phyloP scores from a whole-genome alignment of 768 basidiomycete genomes.

The Trametes villosa region DNA sequence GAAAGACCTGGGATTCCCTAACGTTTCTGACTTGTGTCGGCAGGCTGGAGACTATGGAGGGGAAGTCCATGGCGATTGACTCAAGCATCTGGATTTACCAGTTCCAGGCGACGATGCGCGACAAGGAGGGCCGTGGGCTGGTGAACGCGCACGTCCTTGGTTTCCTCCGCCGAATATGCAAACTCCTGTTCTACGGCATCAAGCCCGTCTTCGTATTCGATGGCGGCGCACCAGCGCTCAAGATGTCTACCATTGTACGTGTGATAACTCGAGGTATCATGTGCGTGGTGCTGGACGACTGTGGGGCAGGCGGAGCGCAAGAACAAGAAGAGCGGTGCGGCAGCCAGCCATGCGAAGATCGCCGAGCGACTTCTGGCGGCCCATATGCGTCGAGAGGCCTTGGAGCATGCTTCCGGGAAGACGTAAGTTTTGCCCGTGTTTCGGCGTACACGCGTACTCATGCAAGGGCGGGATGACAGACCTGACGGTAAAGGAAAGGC shows the following conservation, averaged over 20 bases:
- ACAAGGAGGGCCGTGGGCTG: conserved; percentile 90
- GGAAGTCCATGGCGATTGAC: conserved; percentile 96
- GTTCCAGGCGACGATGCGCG: conserved; percentile 99
- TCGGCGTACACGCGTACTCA: neutral
- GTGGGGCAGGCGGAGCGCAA: conserved; percentile 74
- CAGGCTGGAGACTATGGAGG: conserved; percentile 93
- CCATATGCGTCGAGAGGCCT: conserved; percentile 87
- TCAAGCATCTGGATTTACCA: conserved; percentile 99
- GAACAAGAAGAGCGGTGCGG: conserved; percentile 91
- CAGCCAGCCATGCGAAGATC: conserved; percentile 79
- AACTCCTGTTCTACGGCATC: conserved; percentile 95
- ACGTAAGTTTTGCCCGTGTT: conserved; percentile 40
- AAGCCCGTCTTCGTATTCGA: conserved; percentile 99
- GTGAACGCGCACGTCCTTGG: conserved; percentile 95
- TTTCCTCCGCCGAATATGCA: conserved; percentile 87
- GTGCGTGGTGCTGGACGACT: neutral
- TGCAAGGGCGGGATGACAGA: neutral
- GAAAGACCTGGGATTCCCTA: too few species aligned
- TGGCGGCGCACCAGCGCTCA: conserved; percentile 91
- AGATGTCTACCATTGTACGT: conserved; percentile 86
- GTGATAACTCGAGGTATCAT: neutral
- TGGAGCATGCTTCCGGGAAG: conserved; percentile 59
- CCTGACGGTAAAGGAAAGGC: conserved; percentile 46
- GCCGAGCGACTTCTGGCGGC: conserved; percentile 94
- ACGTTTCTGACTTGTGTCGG: neutral